Base-by-base conservation (phyloP, 2,329 filamentous ascomycete species). In the Colletotrichum spinosum region DNA sequence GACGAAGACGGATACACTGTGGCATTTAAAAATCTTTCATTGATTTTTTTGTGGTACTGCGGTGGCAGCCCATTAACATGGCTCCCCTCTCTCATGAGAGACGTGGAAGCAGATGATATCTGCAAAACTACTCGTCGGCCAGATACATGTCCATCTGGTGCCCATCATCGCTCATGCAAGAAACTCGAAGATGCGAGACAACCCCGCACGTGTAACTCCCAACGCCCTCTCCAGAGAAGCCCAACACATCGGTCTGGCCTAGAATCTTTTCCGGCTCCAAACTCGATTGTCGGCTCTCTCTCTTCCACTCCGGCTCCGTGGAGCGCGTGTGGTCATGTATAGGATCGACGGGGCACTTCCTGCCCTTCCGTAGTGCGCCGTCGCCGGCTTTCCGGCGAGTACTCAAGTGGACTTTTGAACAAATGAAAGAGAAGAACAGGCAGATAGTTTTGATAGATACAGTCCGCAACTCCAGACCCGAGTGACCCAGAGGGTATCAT, bases 151-250 rank as follows among this genome's bases (percentile, higher is more conserved):
- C 35, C 35, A 11, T 67, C 64, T 67, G 64, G 53, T 53, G 44
- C 53, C 53, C 44, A 46, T 65, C 67, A 45, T 68, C 67, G 67
- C 65, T 69, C 67, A 69, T 69, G 67, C 65, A 68, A 64, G 55
- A 67, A 38, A 55, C 51, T 60, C 41, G 44, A 57, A 61, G 51
- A 62, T 65, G 62, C 52, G 44, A 62, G 57, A 66, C 57, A 54
- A 58, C 37, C 57, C 52, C 56, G 45, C 58, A 58, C 57, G 39
- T 60, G 56, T 67, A 65, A 55, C 61, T 55, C 45, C 67, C 57
- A 69, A 69, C 67, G 65, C 65, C 66, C 48, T 38, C 42, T 37
- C 46, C 12, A 39, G 55, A 60, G 37, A n/a, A 68, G 55, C 58
- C 38, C 62, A 48, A 33, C 41, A 41, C 50, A 8, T 55, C 39